These are phyloP conservation scores for Tricholoma flavovirens DNA, from an alignment of 768 basidiomycete genomes.

Conservation along the genomic window DNA sequence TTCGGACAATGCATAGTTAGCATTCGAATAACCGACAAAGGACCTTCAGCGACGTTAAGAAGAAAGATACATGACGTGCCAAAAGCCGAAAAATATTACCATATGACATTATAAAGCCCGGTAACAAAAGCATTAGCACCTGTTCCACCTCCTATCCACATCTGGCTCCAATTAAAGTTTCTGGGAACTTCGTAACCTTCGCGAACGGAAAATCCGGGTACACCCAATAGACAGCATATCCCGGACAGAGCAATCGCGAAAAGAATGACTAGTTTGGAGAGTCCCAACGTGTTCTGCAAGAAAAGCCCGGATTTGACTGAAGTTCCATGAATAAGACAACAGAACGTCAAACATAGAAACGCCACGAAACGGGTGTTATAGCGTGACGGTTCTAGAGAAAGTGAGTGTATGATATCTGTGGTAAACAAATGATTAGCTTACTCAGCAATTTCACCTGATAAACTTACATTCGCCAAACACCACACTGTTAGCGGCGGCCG, in stretches of 20 bases:
- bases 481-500: conserved; percentile 50
- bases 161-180: conserved; percentile 52
- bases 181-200: conserved; percentile 47
- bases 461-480: conserved; percentile 69
- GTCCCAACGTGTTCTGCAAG: conserved; percentile 58
- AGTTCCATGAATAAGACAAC: conserved; percentile 52
- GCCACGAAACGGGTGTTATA: conserved; percentile 48
- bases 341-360: conserved; percentile 49
- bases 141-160: conserved; percentile 59
- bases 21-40: conserved; percentile 67
- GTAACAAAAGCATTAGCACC: conserved; percentile 56
- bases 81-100: conserved; percentile 33
- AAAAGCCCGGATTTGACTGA: conserved; percentile 49
- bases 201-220: conserved; percentile 44
- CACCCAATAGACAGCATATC: conserved; percentile 40
- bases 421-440: not conserved
- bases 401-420: conserved; percentile 53
- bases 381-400: conserved; percentile 39
- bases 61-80: not conserved
- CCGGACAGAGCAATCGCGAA: conserved; percentile 48
- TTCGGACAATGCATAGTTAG: conserved; percentile 71
- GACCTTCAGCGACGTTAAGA: conserved; percentile 38
- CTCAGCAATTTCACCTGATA: too few species aligned
- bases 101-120: conserved; percentile 66
- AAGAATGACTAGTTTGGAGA: conserved; percentile 56